A percentile compares a stretch with the other conserved stretches of the same genome.
These are phyloP conservation scores for Hibiscus tridactylites DNA, from an alignment of 345 rosid species.

Conservation along the genomic window DNA sequence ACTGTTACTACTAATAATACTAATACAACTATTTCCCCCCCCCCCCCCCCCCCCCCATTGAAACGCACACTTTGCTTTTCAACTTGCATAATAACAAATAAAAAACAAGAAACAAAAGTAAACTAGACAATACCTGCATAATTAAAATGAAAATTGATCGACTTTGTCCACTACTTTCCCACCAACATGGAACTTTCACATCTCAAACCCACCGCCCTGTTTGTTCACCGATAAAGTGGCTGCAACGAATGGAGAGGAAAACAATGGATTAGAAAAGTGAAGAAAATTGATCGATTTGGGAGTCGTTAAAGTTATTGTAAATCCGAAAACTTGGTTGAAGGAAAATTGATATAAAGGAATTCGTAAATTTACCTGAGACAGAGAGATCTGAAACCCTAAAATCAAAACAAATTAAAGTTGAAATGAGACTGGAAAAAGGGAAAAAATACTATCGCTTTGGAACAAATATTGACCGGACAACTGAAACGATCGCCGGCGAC, in stretches of 20 bases:
- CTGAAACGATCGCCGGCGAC: too few relatives aligned
- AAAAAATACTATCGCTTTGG: neutral
- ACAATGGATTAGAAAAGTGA: neutral
- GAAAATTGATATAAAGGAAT: neutral
- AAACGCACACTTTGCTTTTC: neutral
- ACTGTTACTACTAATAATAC: neutral
- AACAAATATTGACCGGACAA: neutral
- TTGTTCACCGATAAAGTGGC: neutral
- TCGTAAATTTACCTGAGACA: neutral
- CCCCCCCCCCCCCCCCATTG: neutral
- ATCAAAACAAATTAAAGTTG: neutral
- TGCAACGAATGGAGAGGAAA: neutral
- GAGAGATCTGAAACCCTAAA: slow-evolving; percentile 13
- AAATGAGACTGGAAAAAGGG: neutral
- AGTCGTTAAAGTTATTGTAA: neutral
- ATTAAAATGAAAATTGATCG: slow-evolving; percentile 30
- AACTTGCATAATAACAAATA: neutral
- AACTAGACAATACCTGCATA: neutral
- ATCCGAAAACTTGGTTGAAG: neutral
- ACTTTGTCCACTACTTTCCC: slow-evolving; percentile 89
- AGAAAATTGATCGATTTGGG: neutral
- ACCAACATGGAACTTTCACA: slow-evolving; percentile 64
- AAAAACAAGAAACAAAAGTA: neutral
- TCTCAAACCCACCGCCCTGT: slow-evolving; percentile 22
- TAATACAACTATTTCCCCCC: neutral